Base-by-base conservation (phyloP, 768 basidiomycete species). In the Trametes cinnabarina region DNA sequence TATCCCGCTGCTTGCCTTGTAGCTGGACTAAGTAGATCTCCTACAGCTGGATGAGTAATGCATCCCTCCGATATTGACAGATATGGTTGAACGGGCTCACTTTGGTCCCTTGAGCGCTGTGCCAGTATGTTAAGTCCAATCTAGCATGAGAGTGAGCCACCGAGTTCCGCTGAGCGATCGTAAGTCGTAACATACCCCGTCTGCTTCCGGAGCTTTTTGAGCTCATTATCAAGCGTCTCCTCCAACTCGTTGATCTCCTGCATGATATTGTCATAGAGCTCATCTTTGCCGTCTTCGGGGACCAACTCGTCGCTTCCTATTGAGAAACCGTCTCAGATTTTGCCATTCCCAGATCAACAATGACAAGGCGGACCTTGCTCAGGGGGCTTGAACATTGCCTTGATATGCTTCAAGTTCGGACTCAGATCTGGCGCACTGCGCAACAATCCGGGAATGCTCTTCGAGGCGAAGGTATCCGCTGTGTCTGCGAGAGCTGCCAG, bases 21-120 rank as follows among this genome's bases (percentile, higher is more conserved):
- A 57, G 87, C 74, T 95, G 89, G 17, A 98, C 78, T 8, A 94
- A 82, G 70, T 93, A 96, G 32, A 97, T 94, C 69, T 98, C 95
- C 89, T 94, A 60, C 20, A 26, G 23, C 5, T 22, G 20, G 10
- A 26, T 3, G 23, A 1, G 23, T 39, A 15, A 39, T n/a, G 14
- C 37, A 39, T 15, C 9, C 7, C 37, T 32, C 12, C 30, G 30
- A 11, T 26, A 23, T 25, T 32, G 8, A 46, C 3, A 23, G 25
- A 12, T 10, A 12, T 17, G 8, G 17, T 15, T 19, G 12, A n/a
- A 7, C 7, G 14, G 5, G 20, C 49, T 26, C 43, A 85, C 92
- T 79, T 96, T 96, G 49, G 86, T 91, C 5, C 95, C 94, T 48
- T 79, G 77, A 2, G 84, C 82, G 62, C 91, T 94, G 65, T 97